Evolutionary conservation across 2,329 filamentous ascomycete genomes (phyloP).

Genomic region (Endoconidiophora polonica): DNA sequence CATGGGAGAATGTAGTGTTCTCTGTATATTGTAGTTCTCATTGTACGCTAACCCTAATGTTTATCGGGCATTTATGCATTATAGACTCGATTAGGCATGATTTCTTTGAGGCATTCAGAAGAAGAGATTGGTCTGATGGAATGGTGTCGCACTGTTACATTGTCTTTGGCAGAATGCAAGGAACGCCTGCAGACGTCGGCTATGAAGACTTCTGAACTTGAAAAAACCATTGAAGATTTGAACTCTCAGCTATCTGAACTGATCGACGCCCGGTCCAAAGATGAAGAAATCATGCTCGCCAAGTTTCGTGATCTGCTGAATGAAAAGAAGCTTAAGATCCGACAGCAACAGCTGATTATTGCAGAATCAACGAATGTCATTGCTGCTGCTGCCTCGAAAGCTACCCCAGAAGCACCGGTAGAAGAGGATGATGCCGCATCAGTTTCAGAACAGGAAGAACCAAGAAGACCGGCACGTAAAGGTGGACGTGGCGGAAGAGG

Average conservation of each 20-base stretch:
- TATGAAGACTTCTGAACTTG: slow-evolving; percentile 28
- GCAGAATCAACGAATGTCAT: slow-evolving; percentile 1
- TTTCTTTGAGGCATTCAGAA: slow-evolving; percentile 38
- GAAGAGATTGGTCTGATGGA: slow-evolving; percentile 48
- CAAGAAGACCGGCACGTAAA: background rate
- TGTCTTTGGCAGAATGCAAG: slow-evolving; percentile 29
- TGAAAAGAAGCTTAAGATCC: slow-evolving; percentile 65
- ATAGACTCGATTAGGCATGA: slow-evolving; percentile 52
- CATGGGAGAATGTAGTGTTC: no score
- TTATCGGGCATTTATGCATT: background rate
- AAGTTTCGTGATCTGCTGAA: slow-evolving; percentile 59
- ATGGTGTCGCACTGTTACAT: slow-evolving; percentile 48
- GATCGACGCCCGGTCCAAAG: slow-evolving; percentile 44
- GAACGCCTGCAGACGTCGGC: slow-evolving; percentile 26
- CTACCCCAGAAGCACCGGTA: background rate
- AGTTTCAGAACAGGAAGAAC: background rate
- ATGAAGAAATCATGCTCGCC: slow-evolving; percentile 48
- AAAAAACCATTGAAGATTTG: slow-evolving; percentile 40
- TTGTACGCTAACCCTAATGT: background rate
- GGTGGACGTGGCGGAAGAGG: slow-evolving; percentile 4
- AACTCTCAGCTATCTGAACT: slow-evolving; percentile 49
- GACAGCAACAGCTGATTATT: slow-evolving; percentile 42
- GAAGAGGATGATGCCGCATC: background rate
- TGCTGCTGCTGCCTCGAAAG: background rate
- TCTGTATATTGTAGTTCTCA: background rate